Conservation (phyloP, 2,329 filamentous ascomycete species). For the Pochonia chlamydosporia region DNA sequence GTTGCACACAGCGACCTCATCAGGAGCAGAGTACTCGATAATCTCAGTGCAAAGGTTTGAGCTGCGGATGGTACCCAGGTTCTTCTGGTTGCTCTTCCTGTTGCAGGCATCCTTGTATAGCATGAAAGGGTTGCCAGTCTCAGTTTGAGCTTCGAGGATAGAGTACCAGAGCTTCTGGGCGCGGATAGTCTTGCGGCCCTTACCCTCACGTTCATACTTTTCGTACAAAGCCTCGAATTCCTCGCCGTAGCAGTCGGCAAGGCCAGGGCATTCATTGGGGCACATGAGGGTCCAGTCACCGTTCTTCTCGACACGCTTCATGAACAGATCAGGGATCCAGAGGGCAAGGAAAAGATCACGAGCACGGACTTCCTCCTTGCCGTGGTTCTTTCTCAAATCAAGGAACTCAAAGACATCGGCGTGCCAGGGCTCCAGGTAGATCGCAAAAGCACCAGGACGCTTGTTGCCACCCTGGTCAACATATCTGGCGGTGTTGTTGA, state of each 20-base stretch:
- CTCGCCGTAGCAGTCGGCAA: conserved; percentile 95
- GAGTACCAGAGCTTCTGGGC: conserved; percentile 99
- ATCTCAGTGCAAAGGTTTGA: conserved; percentile 99
- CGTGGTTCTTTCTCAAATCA: conserved; percentile 97
- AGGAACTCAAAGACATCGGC: conserved; percentile 96
- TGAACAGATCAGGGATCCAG: conserved; percentile 99
- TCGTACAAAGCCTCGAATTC: conserved; percentile 95
- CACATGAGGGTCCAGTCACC: conserved; percentile 97
- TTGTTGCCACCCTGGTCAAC: conserved; percentile 99
- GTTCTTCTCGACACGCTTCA: conserved; percentile 98
- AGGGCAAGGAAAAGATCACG: conserved; percentile 96
- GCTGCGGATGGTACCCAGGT: conserved; percentile 94
- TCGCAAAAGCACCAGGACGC: conserved; percentile 95
- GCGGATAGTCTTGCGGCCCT: conserved; percentile 85
- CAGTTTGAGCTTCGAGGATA: conserved; percentile 94
- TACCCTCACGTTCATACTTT: conserved; percentile 81
- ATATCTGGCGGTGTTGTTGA: conserved; percentile 98
- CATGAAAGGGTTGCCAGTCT: conserved; percentile 99
- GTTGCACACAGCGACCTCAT: conserved; percentile 98
- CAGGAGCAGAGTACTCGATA: conserved; percentile 91
- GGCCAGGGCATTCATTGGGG: conserved; percentile 89
- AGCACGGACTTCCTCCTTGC: conserved; percentile 95
- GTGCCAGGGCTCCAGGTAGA: conserved; percentile 99
- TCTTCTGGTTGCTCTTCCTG: conserved; percentile 99
- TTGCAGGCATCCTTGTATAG: conserved; percentile 99